Evolutionary conservation across 2,329 filamentous ascomycete species (phyloP), one percentile per base, ranked within the genome.

Genomic region (Trichophyton mentagrophytes): DNA sequence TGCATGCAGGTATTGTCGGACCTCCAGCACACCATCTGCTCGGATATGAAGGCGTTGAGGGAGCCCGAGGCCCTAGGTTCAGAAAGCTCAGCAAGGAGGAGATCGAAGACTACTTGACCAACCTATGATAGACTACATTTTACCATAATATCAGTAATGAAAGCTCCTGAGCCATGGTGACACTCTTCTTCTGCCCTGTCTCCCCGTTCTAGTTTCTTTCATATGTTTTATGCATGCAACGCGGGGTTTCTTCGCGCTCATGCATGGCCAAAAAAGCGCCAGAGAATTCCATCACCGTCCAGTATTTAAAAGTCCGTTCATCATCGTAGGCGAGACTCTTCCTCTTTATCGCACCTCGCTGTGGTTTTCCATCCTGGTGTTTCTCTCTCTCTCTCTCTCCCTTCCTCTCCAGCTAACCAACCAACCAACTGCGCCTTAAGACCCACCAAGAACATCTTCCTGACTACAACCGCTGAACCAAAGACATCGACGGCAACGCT

Each of bases 71-170:
- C n/a, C 76, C 76, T 22, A 69, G 74, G 47, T 74, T 78, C 66
- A 71, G 74, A 64, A 76, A 96, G 82, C 79, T 99, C 76, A 96
- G 84, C 70, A 90, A 95, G 71, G 90, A 96, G 78, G 93, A 99
- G 79, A 97, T 99, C 72, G 93, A 99, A 80, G 93, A 99, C 76
- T 99, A 99, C 79, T 80, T 99, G 76, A 97, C 93, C 75, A 97
- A 96, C 83, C 85, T 99, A 83, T 97, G 82, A 85, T 68, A 63
- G 67, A 65, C 30, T 27, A 53, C 27, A 53, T 30, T 53, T 53
- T 33, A 53, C 22, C 49, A 53, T 53, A 53, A 53, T 15, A 30
- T 53, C 27, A 53, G 49, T 53, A 53, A 53, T 53, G 49, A 53
- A 33, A 53, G 27, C 27, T 33, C n/a, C 49, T n/a, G 22, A 30